Evolutionary conservation across 2,329 filamentous ascomycete species (phyloP).

Genomic region (Amauroascus niger): DNA sequence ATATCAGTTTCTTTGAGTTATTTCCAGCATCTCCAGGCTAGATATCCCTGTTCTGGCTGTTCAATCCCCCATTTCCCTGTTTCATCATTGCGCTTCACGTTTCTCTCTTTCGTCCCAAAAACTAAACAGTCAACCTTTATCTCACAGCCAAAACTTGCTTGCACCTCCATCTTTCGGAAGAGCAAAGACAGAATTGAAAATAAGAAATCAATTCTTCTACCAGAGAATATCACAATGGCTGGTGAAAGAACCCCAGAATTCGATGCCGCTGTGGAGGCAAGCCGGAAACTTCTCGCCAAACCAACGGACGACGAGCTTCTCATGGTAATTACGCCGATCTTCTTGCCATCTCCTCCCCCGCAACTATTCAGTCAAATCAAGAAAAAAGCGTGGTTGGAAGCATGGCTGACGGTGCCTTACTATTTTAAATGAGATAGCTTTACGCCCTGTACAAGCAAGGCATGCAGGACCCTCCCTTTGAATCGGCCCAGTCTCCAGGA

Average conservation of each 20-base stretch:
- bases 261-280: slow-evolving; percentile 26
- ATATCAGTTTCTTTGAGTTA: background rate
- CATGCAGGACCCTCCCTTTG: slow-evolving; percentile 24
- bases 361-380: background rate
- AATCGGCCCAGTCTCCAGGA: slow-evolving; percentile 26
- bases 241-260: slow-evolving; percentile 23
- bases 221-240: background rate
- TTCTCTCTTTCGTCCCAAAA: background rate
- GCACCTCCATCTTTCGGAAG: background rate
- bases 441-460: slow-evolving; percentile 36
- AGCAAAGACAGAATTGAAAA: background rate
- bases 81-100: background rate
- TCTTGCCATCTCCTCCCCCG: background rate
- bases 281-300: slow-evolving; percentile 29
- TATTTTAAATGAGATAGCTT: slow-evolving; percentile 22
- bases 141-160: background rate
- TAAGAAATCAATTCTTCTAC: background rate
- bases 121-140: background rate
- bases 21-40: background rate
- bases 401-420: background rate
- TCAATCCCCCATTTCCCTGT: background rate
- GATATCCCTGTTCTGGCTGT: background rate
- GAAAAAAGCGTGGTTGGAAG: background rate
- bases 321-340: slow-evolving; percentile 20
- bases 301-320: slow-evolving; percentile 30